phyloP scores from a whole-genome alignment of 2,329 filamentous ascomycete genomes.

The Thelonectria discophora region DNA sequence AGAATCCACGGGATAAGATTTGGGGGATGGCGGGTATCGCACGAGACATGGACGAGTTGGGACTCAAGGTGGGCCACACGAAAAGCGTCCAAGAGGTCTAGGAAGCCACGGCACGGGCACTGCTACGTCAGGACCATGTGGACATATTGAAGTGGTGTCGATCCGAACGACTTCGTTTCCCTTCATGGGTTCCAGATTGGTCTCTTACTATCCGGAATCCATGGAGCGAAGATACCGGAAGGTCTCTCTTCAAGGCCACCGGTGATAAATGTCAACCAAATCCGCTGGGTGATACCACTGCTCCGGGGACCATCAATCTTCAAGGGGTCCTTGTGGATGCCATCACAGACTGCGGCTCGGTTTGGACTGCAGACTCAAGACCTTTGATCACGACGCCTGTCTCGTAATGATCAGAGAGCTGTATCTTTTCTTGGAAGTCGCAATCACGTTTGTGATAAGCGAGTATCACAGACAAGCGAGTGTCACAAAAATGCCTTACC shows the following conservation, averaged over 20 bases:
- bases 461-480: too few relatives aligned
- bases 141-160: constrained; percentile 21
- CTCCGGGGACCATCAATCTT: background rate
- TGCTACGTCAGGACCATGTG: constrained; percentile 10
- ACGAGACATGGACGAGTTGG: constrained; percentile 10
- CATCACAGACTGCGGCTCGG: constrained; percentile 10
- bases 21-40: constrained; percentile 16
- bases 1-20: constrained; percentile 22
- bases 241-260: constrained; percentile 12
- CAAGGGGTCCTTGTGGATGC: constrained; percentile 15
- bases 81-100: background rate
- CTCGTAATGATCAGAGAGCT: background rate
- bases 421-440: constrained; percentile 2
- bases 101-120: constrained; percentile 9
- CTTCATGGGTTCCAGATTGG: constrained; percentile 21
- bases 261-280: constrained; percentile 7
- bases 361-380: constrained; percentile 10
- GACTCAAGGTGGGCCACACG: constrained; percentile 5
- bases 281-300: background rate
- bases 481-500: too few relatives aligned
- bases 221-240: constrained; percentile 18
- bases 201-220: constrained; percentile 1
- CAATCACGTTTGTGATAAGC: too few relatives aligned
- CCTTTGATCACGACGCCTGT: constrained; percentile 12
- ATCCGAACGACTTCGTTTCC: background rate